Evolutionary conservation across 352 stramenopile species (phyloP).

Genomic region (Albugo candida): DNA sequence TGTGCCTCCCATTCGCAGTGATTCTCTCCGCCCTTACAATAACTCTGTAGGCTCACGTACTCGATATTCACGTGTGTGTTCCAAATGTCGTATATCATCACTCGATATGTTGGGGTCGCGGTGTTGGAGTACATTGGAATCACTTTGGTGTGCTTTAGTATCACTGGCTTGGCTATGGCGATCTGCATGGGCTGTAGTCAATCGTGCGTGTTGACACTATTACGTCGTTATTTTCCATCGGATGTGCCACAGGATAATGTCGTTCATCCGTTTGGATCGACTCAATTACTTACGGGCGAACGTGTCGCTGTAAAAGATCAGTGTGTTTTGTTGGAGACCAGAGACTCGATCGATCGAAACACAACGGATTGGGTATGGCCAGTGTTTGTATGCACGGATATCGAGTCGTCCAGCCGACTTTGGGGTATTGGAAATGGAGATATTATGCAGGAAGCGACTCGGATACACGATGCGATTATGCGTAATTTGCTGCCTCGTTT

Average conservation of each 20-base stretch:
- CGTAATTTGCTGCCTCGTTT: constrained; percentile 16
- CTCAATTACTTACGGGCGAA: constrained; percentile 1
- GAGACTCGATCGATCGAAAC: background rate
- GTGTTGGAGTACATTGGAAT: constrained; percentile 17
- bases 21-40: constrained; percentile 3
- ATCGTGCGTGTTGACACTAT: constrained; percentile 12
- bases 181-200: constrained; percentile 28
- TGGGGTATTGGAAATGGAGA: constrained; percentile 18
- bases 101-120: constrained; percentile 13
- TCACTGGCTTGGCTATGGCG: constrained; percentile 19
- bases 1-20: constrained; percentile 1
- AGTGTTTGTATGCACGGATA: constrained; percentile 55
- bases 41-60: background rate
- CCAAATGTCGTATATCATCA: constrained; percentile 9
- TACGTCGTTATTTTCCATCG: constrained; percentile 14
- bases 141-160: constrained; percentile 23
- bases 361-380: constrained; percentile 16
- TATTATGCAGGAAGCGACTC: constrained; percentile 26
- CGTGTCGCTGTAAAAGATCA: constrained; percentile 2
- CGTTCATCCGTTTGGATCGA: constrained; percentile 1
- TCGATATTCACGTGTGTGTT: constrained; percentile 1
- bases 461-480: constrained; percentile 38
- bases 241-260: constrained; percentile 26
- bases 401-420: constrained; percentile 31
- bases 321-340: background rate